These are phyloP conservation scores for Acacia melanoxylon DNA, from an alignment of 306 rosid species.

Conservation along the genomic window DNA sequence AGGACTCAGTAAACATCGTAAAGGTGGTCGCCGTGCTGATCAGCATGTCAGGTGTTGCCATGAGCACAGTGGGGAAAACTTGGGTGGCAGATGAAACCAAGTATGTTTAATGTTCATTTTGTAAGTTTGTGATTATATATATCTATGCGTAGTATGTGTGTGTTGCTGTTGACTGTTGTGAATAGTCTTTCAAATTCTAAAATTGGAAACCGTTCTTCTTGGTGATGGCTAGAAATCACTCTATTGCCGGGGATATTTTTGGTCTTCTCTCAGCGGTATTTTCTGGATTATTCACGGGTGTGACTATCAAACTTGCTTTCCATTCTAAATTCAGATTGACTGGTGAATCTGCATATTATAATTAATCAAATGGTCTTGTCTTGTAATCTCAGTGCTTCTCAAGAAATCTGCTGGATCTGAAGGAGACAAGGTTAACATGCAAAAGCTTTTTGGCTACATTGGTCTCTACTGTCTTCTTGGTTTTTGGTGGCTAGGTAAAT, in stretches of 20 bases:
- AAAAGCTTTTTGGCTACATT: constrained; percentile 69
- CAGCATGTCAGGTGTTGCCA: constrained; percentile 68
- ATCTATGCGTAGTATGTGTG: background rate
- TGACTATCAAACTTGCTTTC: constrained; percentile 6
- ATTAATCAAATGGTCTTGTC: constrained; percentile 11
- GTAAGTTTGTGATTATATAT: background rate
- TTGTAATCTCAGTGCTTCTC: constrained; percentile 57
- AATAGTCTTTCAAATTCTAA: constrained; percentile 8
- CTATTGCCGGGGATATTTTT: constrained; percentile 52
- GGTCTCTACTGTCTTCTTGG: constrained; percentile 72
- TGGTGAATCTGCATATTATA: background rate
- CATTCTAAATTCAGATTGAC: constrained; percentile 12
- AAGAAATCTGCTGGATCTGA: constrained; percentile 70
- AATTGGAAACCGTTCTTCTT: constrained; percentile 16
- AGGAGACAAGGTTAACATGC: constrained; percentile 69
- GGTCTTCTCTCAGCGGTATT: constrained; percentile 68
- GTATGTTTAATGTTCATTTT: constrained; percentile 40
- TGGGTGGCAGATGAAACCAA: constrained; percentile 57
- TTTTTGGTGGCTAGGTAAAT: constrained; percentile 88
- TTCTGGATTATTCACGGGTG: constrained; percentile 73
- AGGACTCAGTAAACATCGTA: constrained; percentile 55
- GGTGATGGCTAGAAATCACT: constrained; percentile 54
- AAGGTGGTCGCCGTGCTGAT: constrained; percentile 63
- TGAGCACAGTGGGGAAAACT: constrained; percentile 69
- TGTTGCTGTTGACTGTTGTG: background rate